Evolutionary conservation across 2,329 filamentous ascomycete genomes (phyloP).

Genomic region (Monosporascus sp.): DNA sequence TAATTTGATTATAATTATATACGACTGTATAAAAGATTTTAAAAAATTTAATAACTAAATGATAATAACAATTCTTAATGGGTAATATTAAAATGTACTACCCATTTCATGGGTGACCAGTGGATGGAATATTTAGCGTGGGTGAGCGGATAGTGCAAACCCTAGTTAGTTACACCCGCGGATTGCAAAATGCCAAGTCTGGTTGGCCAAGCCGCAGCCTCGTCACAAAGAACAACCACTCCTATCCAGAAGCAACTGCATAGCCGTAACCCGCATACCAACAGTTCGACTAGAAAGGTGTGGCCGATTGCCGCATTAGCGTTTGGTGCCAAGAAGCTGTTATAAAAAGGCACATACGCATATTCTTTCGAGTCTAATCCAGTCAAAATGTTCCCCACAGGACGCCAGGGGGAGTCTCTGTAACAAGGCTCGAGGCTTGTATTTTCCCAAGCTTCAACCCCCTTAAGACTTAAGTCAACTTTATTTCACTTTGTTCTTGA

Average conservation of each 20-base stretch:
- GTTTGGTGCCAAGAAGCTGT: too few species aligned
- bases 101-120: too few species aligned
- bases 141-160: too few species aligned
- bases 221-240: neutral
- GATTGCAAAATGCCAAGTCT: neutral
- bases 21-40: too few species aligned
- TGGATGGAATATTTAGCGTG: too few species aligned
- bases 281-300: neutral
- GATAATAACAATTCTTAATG: too few species aligned
- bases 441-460: neutral
- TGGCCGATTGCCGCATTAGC: too few species aligned
- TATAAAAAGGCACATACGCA: neutral
- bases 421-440: too few species aligned
- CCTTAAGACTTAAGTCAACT: neutral
- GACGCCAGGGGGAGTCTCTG: neutral
- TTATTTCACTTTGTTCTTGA: too few species aligned
- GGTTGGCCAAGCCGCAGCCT: neutral
- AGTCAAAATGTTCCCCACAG: neutral
- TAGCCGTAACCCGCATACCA: neutral
- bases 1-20: too few species aligned
- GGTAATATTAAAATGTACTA: too few species aligned
- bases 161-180: neutral
- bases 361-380: neutral
- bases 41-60: too few species aligned
- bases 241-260: neutral